phyloP scores from a whole-genome alignment of 2,329 filamentous ascomycete species.

The Epichloe glyceriae region DNA sequence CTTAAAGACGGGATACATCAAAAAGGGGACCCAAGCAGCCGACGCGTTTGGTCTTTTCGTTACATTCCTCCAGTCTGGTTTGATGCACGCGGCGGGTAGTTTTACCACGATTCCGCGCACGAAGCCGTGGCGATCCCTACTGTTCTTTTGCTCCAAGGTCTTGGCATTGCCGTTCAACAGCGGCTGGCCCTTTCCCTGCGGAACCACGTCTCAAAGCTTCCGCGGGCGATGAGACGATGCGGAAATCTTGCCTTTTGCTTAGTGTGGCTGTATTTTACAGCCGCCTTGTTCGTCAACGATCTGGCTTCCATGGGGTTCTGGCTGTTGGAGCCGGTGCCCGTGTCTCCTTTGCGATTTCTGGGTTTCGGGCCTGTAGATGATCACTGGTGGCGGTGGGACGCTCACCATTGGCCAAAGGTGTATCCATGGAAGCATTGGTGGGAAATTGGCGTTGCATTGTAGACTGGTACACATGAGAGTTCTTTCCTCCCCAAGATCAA shows the following conservation, averaged over 20 bases:
- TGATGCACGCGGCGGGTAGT: constrained; percentile 60
- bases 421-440: constrained; percentile 51
- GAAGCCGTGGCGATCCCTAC: constrained; percentile 37
- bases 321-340: constrained; percentile 69
- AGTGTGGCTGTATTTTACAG: constrained; percentile 56
- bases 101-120: constrained; percentile 46
- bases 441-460: constrained; percentile 27
- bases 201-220: constrained; percentile 22
- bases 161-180: constrained; percentile 52
- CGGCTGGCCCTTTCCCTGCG: constrained; percentile 21
- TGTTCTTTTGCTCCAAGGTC: constrained; percentile 62
- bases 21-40: constrained; percentile 14
- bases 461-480: not conserved
- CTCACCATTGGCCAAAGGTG: constrained; percentile 38
- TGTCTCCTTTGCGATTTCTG: constrained; percentile 55
- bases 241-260: constrained; percentile 51
- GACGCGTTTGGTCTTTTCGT: constrained; percentile 19
- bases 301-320: constrained; percentile 62
- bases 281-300: constrained; percentile 58
- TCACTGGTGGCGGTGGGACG: constrained; percentile 54
- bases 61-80: constrained; percentile 50
- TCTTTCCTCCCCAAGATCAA: not conserved
- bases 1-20: constrained; percentile 25
- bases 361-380: constrained; percentile 50
- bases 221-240: constrained; percentile 31